A percentile compares a stretch with the other conserved stretches of the same genome.
These are phyloP conservation scores for Phytophthora idaei DNA, from an alignment of 352 stramenopile species.

Conservation along the genomic window DNA sequence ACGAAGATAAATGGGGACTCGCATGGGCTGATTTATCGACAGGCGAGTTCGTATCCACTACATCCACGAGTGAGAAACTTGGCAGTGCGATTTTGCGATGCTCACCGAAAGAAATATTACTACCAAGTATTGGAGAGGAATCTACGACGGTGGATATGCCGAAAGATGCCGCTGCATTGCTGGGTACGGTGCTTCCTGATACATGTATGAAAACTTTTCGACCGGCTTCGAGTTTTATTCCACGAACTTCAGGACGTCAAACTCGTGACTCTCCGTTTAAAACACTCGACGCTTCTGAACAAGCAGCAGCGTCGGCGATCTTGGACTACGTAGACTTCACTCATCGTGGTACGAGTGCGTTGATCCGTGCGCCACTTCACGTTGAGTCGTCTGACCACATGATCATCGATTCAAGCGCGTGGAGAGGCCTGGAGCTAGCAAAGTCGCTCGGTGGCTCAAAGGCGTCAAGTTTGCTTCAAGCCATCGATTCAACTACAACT, in stretches of 20 bases:
- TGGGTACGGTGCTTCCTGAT: conserved; percentile 51
- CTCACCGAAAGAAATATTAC: conserved; percentile 69
- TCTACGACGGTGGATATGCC: conserved; percentile 1
- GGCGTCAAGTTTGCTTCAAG: conserved; percentile 60
- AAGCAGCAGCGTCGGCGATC: conserved; percentile 55
- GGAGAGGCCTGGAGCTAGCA: conserved; percentile 70
- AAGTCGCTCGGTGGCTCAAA: conserved; percentile 70
- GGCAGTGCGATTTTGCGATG: conserved; percentile 64
- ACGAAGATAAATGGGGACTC: conserved; percentile 48
- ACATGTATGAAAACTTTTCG: conserved; percentile 73
- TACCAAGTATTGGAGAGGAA: conserved; percentile 35
- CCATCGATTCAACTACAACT: conserved; percentile 71
- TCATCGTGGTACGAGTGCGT: conserved; percentile 39
- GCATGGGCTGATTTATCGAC: conserved; percentile 82
- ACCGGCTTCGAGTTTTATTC: conserved; percentile 34
- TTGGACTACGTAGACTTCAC: conserved; percentile 77
- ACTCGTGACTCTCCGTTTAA: conserved; percentile 10
- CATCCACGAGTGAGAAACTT: conserved; percentile 59
- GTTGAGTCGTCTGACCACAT: conserved; percentile 76
- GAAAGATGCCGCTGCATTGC: conserved; percentile 25
- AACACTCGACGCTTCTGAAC: conserved; percentile 33
- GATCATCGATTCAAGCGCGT: conserved; percentile 81
- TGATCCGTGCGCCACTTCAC: conserved; percentile 53
- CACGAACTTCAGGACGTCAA: conserved; percentile 2
- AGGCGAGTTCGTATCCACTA: conserved; percentile 77